Percentiles rank a stretch among this genome's conserved stretches.
Conservation (phyloP, 2,329 filamentous ascomycete species). For the Hypoxylon sp. region DNA sequence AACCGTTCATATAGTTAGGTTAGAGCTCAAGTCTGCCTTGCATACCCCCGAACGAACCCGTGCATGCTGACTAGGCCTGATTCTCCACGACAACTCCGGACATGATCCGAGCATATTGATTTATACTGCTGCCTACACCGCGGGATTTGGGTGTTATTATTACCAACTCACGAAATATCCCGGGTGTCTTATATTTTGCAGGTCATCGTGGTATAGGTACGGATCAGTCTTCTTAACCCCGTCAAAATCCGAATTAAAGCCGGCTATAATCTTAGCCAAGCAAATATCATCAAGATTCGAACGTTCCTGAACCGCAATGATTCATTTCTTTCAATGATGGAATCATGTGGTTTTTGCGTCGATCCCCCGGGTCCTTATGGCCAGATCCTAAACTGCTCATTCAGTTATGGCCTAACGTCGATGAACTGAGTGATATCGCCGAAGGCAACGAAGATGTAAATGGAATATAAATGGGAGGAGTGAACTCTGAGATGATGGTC, state of each 20-base stretch:
- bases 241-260: slow-evolving; percentile 9
- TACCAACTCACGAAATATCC: not conserved
- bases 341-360: not conserved
- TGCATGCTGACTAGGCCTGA: not conserved
- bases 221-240: slow-evolving; percentile 23
- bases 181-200: not conserved
- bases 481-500: not conserved
- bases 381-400: not conserved
- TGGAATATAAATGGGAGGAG: slow-evolving; percentile 7
- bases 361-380: not conserved
- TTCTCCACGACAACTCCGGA: not conserved
- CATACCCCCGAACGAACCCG: not conserved
- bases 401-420: slow-evolving; percentile 30
- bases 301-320: not conserved
- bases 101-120: not conserved
- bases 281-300: not conserved
- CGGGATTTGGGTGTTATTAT: not conserved
- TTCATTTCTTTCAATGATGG: not conserved
- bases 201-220: not conserved
- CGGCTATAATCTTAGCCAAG: not conserved
- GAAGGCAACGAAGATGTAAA: slow-evolving; percentile 2
- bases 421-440: slow-evolving; percentile 28
- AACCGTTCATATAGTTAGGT: too few relatives aligned
- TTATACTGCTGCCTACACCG: not conserved
- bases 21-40: not conserved